phyloP scores from a whole-genome alignment of 1,284 basidiomycete genomes.

The Tilletia setariae region DNA sequence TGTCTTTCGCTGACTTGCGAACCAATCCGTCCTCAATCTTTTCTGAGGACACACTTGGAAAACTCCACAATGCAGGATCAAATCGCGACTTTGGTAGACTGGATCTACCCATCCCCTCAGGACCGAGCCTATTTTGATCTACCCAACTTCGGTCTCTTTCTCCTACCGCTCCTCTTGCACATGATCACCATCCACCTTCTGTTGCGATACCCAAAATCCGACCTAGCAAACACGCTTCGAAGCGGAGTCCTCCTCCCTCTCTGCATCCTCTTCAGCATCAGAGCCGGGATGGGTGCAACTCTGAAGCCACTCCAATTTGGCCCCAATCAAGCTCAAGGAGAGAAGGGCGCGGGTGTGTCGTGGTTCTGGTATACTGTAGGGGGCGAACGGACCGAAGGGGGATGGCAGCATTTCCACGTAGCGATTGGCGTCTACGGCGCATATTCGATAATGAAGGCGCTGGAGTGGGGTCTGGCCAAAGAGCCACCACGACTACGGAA shows the following conservation, averaged over 20 bases:
- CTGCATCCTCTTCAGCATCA: slow-evolving; percentile 5
- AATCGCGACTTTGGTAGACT: background rate
- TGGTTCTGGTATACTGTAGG: slow-evolving; percentile 4
- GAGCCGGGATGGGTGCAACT: background rate
- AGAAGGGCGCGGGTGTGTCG: background rate
- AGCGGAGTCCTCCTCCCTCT: slow-evolving; percentile 12
- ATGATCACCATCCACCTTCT: background rate
- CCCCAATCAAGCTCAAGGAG: background rate
- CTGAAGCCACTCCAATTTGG: background rate
- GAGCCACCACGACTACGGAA: background rate
- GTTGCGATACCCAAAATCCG: background rate
- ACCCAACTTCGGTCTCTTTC: background rate
- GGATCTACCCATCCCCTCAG: background rate
- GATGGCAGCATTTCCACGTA: slow-evolving; percentile 13
- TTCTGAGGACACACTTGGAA: too few relatives aligned
- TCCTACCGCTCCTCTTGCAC: background rate
- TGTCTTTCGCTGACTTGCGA: too few relatives aligned
- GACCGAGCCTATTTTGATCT: background rate
- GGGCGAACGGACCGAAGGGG: background rate
- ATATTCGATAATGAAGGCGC: slow-evolving; percentile 3
- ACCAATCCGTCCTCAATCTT: too few relatives aligned
- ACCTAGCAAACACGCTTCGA: slow-evolving; percentile 4
- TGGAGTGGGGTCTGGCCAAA: slow-evolving; percentile 6
- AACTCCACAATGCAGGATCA: background rate
- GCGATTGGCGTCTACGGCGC: slow-evolving; percentile 13